These are phyloP conservation scores for Acidomyces sp. DNA, from an alignment of 495 filamentous ascomycete genomes.

Conservation along the genomic window DNA sequence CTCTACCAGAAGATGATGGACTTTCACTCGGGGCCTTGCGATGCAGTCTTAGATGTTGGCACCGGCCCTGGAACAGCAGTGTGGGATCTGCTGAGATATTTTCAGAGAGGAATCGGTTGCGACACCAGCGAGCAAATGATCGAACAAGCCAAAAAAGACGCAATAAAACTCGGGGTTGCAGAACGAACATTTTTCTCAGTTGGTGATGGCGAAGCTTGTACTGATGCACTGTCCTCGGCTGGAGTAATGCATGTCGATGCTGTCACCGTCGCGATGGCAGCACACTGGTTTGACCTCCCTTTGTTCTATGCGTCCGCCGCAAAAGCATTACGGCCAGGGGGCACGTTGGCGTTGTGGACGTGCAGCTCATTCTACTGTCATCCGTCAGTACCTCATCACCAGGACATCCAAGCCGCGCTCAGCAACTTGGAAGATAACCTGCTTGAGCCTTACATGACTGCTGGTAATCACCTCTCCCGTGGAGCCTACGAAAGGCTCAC, in stretches of 20 bases:
- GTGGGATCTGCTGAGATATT: constrained; percentile 30
- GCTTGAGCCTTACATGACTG: constrained; percentile 1
- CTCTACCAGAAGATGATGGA: constrained; percentile 38
- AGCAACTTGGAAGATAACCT: constrained; percentile 3
- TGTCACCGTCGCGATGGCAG: constrained; percentile 15
- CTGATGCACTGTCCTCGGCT: neutral
- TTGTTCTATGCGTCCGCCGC: constrained; percentile 49
- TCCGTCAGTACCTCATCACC: constrained; percentile 6
- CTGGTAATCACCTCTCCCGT: constrained; percentile 1
- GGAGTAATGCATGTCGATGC: constrained; percentile 2
- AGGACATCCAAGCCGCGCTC: constrained; percentile 4
- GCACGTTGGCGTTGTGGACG: constrained; percentile 44
- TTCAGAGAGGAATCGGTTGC: constrained; percentile 36
- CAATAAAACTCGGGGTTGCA: neutral
- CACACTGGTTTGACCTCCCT: constrained; percentile 50
- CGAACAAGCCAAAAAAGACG: constrained; percentile 26
- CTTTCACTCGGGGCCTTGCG: constrained; percentile 37
- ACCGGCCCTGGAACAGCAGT: constrained; percentile 41
- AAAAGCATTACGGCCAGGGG: constrained; percentile 40
- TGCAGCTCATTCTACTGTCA: constrained; percentile 4
- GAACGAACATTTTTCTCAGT: constrained; percentile 2
- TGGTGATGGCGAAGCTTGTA: constrained; percentile 2
- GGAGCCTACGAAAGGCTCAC: constrained; percentile 3
- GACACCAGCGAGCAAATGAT: constrained; percentile 47
- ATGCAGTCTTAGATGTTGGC: constrained; percentile 40